Conservation (phyloP, 306 rosid genomes). For the Acmispon strigosus region DNA sequence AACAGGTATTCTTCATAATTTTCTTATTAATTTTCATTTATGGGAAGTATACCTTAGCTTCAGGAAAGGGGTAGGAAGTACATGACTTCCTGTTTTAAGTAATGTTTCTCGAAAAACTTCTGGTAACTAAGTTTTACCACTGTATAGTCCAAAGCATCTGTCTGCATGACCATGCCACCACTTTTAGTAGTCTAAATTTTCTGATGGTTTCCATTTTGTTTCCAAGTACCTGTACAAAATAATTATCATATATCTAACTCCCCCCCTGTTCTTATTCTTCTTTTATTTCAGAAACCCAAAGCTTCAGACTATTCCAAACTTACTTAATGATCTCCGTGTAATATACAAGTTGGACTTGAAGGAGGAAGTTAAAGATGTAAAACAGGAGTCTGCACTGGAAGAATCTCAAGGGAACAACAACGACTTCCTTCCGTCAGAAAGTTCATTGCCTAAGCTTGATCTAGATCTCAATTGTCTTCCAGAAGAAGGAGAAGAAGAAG, state of each 20-base stretch:
- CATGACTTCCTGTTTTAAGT: not conserved
- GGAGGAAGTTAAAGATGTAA: slow-evolving; percentile 20
- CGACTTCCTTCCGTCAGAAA: not conserved
- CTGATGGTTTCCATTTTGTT: slow-evolving; percentile 8
- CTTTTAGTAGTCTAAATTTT: slow-evolving; percentile 1
- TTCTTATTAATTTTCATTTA: not conserved
- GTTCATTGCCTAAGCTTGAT: slow-evolving; percentile 17
- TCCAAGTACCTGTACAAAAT: not conserved
- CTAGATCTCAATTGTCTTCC: slow-evolving; percentile 87
- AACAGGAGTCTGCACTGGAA: slow-evolving; percentile 18
- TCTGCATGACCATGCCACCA: slow-evolving; percentile 8
- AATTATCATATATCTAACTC: slow-evolving; percentile 13
- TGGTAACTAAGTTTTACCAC: not conserved
- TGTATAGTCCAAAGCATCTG: slow-evolving; percentile 1
- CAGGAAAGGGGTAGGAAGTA: not conserved
- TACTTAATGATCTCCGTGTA: slow-evolving; percentile 48
- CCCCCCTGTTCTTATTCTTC: not conserved
- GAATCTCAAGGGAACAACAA: slow-evolving; percentile 20
- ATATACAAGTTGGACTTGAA: slow-evolving; percentile 25
- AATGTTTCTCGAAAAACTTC: too few species aligned
- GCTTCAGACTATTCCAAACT: slow-evolving; percentile 46
- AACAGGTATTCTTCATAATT: not conserved
- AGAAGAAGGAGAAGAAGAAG: slow-evolving; percentile 30
- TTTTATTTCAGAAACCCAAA: slow-evolving; percentile 48
- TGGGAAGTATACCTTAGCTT: not conserved